Evolutionary conservation across 495 filamentous ascomycete species (phyloP), one percentile per base, ranked within the genome.

Genomic region (Podospora comata): DNA sequence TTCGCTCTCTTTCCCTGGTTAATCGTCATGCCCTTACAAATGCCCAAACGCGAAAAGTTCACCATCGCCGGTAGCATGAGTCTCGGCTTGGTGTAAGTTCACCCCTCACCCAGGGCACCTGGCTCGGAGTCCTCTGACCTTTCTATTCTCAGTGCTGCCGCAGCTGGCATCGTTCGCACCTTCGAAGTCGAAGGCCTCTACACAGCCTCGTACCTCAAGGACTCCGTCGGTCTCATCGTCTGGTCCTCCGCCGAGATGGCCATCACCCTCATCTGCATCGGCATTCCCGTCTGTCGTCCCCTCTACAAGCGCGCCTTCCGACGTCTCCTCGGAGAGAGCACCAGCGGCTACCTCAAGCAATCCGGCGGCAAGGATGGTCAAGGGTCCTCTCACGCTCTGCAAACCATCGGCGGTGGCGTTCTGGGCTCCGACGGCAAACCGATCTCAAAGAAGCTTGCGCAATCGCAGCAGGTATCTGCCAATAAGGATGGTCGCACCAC

Each of bases 11-110:
- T 81, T 57, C 84, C 84, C 0, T 81, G 84, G 69, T 67, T 82
- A 16, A 74, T 86, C 13, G 75, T 85, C 7, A 84, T 81, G 81
- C 79, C 80, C 2, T 73, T 85, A 23, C 77, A 85, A 48, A 82
- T 86, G 70, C 74, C 76, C 44, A 72, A 69, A 57, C 75, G 75
- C 53, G 83, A 82, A 32, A 85, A 85, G 65, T 71, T 81, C 58
- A 80, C 79, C 7, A 82, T 86, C 23, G 79, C 79, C 60, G 73
- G 73, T 0, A 78, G 81, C 23, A 81, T 85, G 78, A 82, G 84
- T 39, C 71, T 85, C 3, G 84, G 84, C 13, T 66, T 85, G 64
- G 68, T 85, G 82, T 84, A 71, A 68, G 82, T 77, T 1, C 7
- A 11, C 20, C 60, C n/a, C 11, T 30, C 7, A 20, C 44, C 27